Percentiles rank a stretch among this genome's conserved stretches.
These are phyloP conservation scores for Edaphochlamys debaryana DNA, from an alignment of 139 green algal species.

Conservation along the genomic window DNA sequence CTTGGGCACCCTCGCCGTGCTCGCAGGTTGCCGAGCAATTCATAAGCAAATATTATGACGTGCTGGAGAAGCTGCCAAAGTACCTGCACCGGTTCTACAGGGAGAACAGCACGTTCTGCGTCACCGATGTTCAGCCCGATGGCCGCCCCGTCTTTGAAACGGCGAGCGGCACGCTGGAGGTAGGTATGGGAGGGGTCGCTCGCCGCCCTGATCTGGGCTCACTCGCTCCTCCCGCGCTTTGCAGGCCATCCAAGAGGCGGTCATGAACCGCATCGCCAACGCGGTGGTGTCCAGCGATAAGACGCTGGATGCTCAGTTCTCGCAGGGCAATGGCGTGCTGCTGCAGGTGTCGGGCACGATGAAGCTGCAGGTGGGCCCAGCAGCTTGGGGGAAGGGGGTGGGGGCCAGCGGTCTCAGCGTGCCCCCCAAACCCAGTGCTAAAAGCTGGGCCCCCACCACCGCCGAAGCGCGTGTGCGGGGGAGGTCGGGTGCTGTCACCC, in stretches of 20 bases:
- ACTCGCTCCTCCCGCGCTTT: neutral
- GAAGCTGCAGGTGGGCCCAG: constrained; percentile 54
- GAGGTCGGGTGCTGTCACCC: too few species aligned
- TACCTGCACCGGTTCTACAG: constrained; percentile 89
- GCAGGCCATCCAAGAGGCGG: constrained; percentile 85
- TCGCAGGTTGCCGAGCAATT: constrained; percentile 87
- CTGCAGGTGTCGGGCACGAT: constrained; percentile 83
- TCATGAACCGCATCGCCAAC: constrained; percentile 64
- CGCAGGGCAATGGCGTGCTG: constrained; percentile 75
- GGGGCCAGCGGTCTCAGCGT: too few species aligned
- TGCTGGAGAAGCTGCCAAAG: constrained; percentile 75
- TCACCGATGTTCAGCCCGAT: constrained; percentile 68
- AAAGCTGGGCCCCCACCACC: too few species aligned
- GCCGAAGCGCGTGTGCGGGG: too few species aligned
- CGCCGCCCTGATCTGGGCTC: neutral
- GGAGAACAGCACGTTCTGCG: constrained; percentile 69
- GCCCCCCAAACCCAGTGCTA: too few species aligned
- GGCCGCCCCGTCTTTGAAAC: neutral
- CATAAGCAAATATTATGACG: constrained; percentile 87
- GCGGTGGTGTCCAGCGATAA: constrained; percentile 67
- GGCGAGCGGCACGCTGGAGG: constrained; percentile 16
- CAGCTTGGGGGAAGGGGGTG: too few species aligned
- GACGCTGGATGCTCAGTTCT: constrained; percentile 86
- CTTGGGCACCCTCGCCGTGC: too few species aligned
- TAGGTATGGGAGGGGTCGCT: neutral